These are phyloP conservation scores for Colletotrichum horii DNA, from an alignment of 2,329 filamentous ascomycete species.

Conservation along the genomic window DNA sequence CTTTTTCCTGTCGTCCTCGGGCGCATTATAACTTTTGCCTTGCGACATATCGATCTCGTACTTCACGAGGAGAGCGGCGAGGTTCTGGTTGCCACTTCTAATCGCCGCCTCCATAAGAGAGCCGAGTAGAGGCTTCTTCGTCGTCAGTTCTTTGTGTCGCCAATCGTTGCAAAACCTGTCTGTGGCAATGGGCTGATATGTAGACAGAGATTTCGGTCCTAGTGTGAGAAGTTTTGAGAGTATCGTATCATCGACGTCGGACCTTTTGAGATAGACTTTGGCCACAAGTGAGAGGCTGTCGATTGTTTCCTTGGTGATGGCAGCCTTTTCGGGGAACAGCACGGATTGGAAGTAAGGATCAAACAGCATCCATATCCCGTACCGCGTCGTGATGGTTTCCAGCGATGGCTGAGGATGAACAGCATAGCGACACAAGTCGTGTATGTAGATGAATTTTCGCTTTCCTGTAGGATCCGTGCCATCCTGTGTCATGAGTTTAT, in stretches of 20 bases:
- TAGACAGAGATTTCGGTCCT: not conserved
- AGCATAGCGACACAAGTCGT: not conserved
- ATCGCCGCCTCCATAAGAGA: slow-evolving; percentile 2
- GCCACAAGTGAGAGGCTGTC: not conserved
- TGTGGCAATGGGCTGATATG: not conserved
- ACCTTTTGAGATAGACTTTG: not conserved
- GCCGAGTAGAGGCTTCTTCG: not conserved
- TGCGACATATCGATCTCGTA: not conserved
- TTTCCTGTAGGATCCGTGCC: not conserved
- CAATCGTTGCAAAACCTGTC: too few species aligned
- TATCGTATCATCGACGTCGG: not conserved
- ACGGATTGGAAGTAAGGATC: not conserved
- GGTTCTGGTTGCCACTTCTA: not conserved
- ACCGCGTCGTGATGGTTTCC: not conserved
- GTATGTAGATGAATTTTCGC: not conserved
- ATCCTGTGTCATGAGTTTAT: not conserved
- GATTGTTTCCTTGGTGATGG: not conserved
- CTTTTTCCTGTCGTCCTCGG: not conserved
- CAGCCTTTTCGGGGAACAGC: not conserved
- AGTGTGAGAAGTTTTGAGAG: not conserved
- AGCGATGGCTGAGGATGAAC: not conserved
- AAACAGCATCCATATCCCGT: not conserved
- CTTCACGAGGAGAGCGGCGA: not conserved
- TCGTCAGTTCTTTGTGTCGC: not conserved
- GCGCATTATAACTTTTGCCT: not conserved